Conservation (phyloP, 2,329 filamentous ascomycete genomes). For the Trichophyton simii region DNA sequence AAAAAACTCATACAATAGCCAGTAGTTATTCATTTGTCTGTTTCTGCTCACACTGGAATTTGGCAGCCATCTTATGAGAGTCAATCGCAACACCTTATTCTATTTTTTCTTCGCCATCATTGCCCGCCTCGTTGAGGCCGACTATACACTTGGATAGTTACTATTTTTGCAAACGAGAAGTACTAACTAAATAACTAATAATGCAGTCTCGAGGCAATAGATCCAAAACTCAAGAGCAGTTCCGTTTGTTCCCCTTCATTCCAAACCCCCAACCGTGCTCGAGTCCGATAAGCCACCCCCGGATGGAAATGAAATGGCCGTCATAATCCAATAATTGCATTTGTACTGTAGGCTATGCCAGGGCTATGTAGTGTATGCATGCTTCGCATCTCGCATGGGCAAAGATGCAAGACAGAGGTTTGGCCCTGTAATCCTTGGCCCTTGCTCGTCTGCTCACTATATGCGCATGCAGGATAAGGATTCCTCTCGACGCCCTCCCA, state of each 20-base stretch:
- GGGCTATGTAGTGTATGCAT: slow-evolving; percentile 1
- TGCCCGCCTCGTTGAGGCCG: not conserved
- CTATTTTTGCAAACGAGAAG: not conserved
- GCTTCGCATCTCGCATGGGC: slow-evolving; percentile 1
- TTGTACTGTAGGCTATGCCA: not conserved
- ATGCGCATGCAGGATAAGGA: not conserved
- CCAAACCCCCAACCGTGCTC: not conserved
- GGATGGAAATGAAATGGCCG: not conserved
- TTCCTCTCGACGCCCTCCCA: not conserved
- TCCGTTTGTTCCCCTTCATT: not conserved
- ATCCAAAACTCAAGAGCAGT: not conserved
- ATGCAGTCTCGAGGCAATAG: not conserved
- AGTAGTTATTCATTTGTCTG: not conserved
- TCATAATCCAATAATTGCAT: not conserved
- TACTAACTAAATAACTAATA: not conserved
- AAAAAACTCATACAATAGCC: not conserved
- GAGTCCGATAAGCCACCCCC: not conserved
- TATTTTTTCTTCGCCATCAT: not conserved
- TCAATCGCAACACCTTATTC: not conserved
- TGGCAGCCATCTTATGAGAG: not conserved
- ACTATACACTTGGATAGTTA: not conserved
- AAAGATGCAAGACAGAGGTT: not conserved
- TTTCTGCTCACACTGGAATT: not conserved
- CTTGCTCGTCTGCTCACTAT: not conserved
- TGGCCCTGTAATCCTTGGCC: not conserved